These are phyloP conservation scores for Neurospora sp. DNA, from an alignment of 495 filamentous ascomycete genomes.

Conservation along the genomic window DNA sequence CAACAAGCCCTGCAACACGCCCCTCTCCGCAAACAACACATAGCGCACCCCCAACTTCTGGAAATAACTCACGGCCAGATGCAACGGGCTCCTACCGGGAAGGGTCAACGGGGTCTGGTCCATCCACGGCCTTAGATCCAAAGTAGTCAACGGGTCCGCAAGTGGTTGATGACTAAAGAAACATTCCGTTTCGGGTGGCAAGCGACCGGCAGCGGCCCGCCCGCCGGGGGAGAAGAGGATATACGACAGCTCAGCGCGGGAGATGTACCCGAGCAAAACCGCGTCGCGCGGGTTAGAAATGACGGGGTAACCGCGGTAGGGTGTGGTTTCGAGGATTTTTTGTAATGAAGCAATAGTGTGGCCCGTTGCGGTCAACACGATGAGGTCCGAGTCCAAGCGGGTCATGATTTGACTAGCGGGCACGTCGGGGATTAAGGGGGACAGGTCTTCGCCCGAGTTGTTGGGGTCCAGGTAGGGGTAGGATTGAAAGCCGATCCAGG, in stretches of 20 bases:
- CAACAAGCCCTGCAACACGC: constrained; percentile 70
- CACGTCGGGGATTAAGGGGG: constrained; percentile 56
- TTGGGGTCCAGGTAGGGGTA: constrained; percentile 78
- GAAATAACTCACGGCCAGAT: constrained; percentile 82
- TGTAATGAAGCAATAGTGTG: constrained; percentile 73
- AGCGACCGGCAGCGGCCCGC: not conserved
- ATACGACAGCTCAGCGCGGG: constrained; percentile 78
- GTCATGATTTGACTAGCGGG: constrained; percentile 84
- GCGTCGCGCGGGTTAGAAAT: constrained; percentile 66
- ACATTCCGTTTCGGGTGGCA: constrained; percentile 60
- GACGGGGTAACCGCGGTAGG: constrained; percentile 88
- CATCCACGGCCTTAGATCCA: constrained; percentile 94
- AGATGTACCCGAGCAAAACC: constrained; percentile 81
- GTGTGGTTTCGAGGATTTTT: constrained; percentile 56
- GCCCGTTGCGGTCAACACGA: constrained; percentile 74
- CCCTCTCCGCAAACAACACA: constrained; percentile 75
- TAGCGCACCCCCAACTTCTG: constrained; percentile 87
- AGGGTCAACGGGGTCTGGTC: constrained; percentile 95
- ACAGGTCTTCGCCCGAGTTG: constrained; percentile 70
- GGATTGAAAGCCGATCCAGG: constrained; percentile 92
- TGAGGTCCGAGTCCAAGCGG: constrained; percentile 67
- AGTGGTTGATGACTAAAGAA: constrained; percentile 77
- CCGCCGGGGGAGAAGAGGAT: constrained; percentile 48
- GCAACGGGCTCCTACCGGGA: constrained; percentile 58
- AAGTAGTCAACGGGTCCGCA: constrained; percentile 63